These are phyloP conservation scores for Glutinoglossum americanum DNA, from an alignment of 495 filamentous ascomycete genomes.

Conservation along the genomic window DNA sequence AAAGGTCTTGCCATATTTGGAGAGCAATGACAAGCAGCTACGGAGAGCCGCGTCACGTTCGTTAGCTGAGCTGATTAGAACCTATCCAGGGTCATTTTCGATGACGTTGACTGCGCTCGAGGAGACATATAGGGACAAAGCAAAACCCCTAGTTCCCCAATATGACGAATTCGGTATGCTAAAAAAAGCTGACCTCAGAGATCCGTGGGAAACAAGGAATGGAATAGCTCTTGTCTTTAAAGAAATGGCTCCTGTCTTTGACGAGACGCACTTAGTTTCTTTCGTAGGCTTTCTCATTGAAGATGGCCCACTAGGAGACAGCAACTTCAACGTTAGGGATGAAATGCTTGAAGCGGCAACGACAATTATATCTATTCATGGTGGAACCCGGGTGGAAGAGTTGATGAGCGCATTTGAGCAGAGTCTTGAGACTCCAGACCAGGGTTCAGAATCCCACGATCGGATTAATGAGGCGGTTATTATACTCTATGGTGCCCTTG, in stretches of 20 bases:
- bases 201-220: slow-evolving; percentile 78
- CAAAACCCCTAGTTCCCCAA: slow-evolving; percentile 58
- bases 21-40: slow-evolving; percentile 54
- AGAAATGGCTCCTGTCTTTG: slow-evolving; percentile 48
- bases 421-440: slow-evolving; percentile 61
- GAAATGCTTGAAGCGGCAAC: slow-evolving; percentile 92
- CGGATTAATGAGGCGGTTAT: slow-evolving; percentile 90
- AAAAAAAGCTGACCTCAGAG: slow-evolving; percentile 56
- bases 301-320: slow-evolving; percentile 61
- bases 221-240: slow-evolving; percentile 75
- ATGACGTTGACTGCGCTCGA: slow-evolving; percentile 40
- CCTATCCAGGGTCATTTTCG: slow-evolving; percentile 31
- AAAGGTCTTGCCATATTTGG: slow-evolving; percentile 55
- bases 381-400: slow-evolving; percentile 58
- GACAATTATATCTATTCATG: slow-evolving; percentile 54
- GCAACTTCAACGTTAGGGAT: slow-evolving; percentile 48
- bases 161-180: slow-evolving; percentile 88
- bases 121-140: slow-evolving; percentile 47
- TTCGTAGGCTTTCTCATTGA: slow-evolving; percentile 76
- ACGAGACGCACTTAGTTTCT: slow-evolving; percentile 41
- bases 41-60: slow-evolving; percentile 66
- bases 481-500: slow-evolving; percentile 85
- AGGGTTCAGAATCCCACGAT: slow-evolving; percentile 55
- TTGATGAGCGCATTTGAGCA: slow-evolving; percentile 82
- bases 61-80: slow-evolving; percentile 46